Evolutionary conservation across 305 asterid species (phyloP), one percentile per base, ranked within the genome.

Genomic region (Stenogyne calaminthoides): DNA sequence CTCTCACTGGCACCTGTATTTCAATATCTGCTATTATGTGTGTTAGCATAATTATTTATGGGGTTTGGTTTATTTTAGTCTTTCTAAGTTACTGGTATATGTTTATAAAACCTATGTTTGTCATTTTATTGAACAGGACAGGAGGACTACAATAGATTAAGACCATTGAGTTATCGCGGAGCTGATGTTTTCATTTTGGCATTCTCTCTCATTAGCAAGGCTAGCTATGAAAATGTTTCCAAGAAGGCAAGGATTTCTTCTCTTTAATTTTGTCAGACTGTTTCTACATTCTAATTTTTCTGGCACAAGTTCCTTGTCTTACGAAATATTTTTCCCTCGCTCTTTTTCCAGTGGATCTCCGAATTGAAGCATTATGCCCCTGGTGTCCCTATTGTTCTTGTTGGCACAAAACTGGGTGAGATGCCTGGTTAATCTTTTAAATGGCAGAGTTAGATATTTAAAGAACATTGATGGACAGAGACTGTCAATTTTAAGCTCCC

Each of bases 171-270:
- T 83, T 93, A 93, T 78, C 98, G 98, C 71, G 98, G 98, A 76
- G 98, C 98, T 82, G 98, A 93, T 88, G 98, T 89, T 74, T 93
- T 93, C 88, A 93, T 93, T 80, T 84, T 93, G 86, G 98, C 98
- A 49, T 93, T 93, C 85, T 93, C 98, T 77, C 98, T 93, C 76
- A 93, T 93, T 73, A 93, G 98, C 87, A 93, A 93, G 88, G 98
- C 98, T 76, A 93, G 98, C 84, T 93, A 93, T 75, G 98, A 93
- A 85, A 93, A 93, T 75, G 98, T 93, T 76, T 84, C 96, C 80
- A 93, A 93, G 90, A 93, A 93, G 98, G 98, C 88, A 76, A 78
- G 60, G 29, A 10, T 63, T 67, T 65, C 55, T 61, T 70, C 68
- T 75, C 62, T 37, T 64, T 6, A 20, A 27, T 60, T 79, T 49